Percentiles rank a stretch among this genome's conserved stretches.
These are phyloP conservation scores for Ajuga chamaepitys DNA, from an alignment of 257 asterid genomes.

Conservation along the genomic window DNA sequence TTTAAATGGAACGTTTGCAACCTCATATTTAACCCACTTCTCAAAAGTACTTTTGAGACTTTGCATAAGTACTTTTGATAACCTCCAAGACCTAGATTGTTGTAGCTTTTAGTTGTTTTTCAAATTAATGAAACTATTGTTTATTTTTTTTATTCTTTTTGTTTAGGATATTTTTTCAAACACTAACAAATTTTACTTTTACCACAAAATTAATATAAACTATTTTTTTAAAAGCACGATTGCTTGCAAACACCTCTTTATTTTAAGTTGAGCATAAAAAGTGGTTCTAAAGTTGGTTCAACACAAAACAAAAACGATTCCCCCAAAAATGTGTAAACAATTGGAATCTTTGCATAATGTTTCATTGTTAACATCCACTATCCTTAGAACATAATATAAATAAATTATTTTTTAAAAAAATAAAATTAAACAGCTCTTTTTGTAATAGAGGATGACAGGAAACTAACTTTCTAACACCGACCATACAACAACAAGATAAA, in stretches of 20 bases:
- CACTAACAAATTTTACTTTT: not conserved
- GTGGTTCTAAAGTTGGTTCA: not conserved
- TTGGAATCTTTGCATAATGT: constrained; percentile 8
- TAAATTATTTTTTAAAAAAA: not conserved
- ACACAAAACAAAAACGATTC: constrained; percentile 2
- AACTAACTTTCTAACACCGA: constrained; percentile 23
- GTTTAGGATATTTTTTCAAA: no score
- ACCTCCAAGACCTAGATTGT: no score
- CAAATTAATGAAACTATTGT: no score
- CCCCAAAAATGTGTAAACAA: constrained; percentile 8
- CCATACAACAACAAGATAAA: constrained; percentile 16
- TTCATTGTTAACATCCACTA: constrained; percentile 28
- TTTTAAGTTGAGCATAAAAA: not conserved
- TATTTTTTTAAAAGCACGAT: no score
- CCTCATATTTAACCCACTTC: no score
- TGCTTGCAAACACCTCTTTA: no score
- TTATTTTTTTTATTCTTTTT: no score
- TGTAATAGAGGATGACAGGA: constrained; percentile 10
- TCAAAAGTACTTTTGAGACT: no score
- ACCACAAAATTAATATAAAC: no score
- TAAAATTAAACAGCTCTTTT: constrained; percentile 1
- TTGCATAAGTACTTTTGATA: no score
- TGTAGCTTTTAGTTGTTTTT: no score
- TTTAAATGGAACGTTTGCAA: no score
- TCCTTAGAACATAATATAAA: not conserved